Evolutionary conservation across 345 rosid genomes (phyloP).

Genomic region (Rhodomyrtus tomentosa): DNA sequence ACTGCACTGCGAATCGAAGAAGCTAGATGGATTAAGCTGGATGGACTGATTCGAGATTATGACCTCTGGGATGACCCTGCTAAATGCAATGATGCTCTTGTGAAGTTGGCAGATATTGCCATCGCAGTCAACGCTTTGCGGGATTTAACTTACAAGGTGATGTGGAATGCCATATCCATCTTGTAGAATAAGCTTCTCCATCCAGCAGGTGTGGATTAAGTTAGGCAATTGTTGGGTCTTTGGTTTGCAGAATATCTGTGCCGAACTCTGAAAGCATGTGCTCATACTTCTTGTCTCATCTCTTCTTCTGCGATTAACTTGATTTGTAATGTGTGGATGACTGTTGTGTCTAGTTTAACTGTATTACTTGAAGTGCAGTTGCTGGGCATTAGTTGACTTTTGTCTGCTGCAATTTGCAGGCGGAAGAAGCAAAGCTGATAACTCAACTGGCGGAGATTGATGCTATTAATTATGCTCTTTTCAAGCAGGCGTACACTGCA

Average conservation of each 20-base stretch:
- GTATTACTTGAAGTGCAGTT: neutral
- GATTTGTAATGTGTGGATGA: neutral
- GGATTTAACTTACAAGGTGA: conserved; percentile 67
- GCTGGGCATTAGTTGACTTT: neutral
- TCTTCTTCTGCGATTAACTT: neutral
- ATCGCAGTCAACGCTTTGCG: conserved; percentile 53
- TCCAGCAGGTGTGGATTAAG: neutral
- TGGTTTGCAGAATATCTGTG: neutral
- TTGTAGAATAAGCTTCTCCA: neutral
- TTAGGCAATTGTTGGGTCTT: neutral
- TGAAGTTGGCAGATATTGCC: conserved; percentile 41
- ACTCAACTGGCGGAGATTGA: conserved; percentile 58
- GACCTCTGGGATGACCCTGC: conserved; percentile 68
- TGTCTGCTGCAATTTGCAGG: conserved; percentile 27
- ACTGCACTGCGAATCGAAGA: conserved; percentile 60
- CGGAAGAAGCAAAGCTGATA: conserved; percentile 72
- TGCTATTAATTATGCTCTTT: conserved; percentile 51
- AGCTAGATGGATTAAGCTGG: conserved; percentile 46
- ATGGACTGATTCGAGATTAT: conserved; percentile 41
- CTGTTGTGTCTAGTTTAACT: neutral
- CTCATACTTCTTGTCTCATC: neutral
- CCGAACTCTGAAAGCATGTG: neutral
- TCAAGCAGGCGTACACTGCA: conserved; percentile 57
- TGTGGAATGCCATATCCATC: neutral
- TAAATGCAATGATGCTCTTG: conserved; percentile 56